phyloP scores from a whole-genome alignment of 441 rosid species.

The Gossypium gossypioides region DNA sequence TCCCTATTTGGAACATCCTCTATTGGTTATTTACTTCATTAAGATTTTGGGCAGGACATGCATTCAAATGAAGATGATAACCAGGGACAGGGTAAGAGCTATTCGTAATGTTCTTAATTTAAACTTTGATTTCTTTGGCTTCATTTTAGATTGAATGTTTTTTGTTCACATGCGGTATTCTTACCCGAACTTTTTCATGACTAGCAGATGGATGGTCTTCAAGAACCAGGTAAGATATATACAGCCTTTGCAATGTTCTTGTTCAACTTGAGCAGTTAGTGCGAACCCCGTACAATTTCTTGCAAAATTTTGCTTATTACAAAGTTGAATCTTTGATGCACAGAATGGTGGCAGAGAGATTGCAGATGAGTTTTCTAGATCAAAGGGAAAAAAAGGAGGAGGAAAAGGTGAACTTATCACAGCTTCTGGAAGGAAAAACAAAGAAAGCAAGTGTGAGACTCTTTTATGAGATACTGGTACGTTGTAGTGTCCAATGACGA shows the following conservation, averaged over 20 bases:
- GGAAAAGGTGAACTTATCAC: conserved; percentile 44
- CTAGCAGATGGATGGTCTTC: conserved; percentile 51
- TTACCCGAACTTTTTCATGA: conserved; percentile 12
- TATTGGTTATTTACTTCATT: neutral
- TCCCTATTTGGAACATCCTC: neutral
- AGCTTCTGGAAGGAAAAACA: conserved; percentile 43
- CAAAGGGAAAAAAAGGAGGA: conserved; percentile 33
- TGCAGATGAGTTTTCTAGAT: conserved; percentile 33
- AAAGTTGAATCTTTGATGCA: conserved; percentile 16
- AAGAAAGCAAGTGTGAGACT: conserved; percentile 54
- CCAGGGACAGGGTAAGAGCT: conserved; percentile 37
- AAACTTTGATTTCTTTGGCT: neutral
- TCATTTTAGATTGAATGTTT: neutral
- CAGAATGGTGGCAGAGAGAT: conserved; percentile 44
- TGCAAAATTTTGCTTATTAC: neutral
- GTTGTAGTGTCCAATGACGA: neutral
- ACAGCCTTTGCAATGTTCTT: neutral
- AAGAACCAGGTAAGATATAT: conserved; percentile 49
- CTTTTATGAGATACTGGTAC: conserved; percentile 86
- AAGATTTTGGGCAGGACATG: conserved; percentile 31
- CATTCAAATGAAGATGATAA: conserved; percentile 29
- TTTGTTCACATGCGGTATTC: conserved; percentile 4
- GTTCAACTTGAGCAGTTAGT: neutral
- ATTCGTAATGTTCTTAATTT: conserved; percentile 12
- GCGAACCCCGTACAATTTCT: neutral